A percentile compares a stretch with the other conserved stretches of the same genome.
phyloP scores from a whole-genome alignment of 2,329 filamentous ascomycete genomes.

The Trichophaea hybrida region DNA sequence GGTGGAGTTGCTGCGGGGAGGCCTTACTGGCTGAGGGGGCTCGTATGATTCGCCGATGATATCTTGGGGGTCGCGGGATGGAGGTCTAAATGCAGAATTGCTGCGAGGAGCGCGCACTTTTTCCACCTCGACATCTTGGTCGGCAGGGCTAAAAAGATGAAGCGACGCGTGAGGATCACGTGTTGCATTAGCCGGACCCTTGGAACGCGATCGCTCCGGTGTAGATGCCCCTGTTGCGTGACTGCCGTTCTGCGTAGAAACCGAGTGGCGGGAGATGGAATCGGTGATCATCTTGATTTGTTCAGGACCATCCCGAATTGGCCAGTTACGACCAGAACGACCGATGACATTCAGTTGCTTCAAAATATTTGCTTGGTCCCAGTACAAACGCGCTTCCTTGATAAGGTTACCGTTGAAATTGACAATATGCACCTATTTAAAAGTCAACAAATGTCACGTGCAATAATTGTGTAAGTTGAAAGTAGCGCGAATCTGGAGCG shows the following conservation, averaged over 20 bases:
- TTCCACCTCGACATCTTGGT: conserved; percentile 44
- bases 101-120: not conserved
- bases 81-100: conserved; percentile 29
- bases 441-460: conserved; percentile 5
- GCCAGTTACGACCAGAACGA: conserved; percentile 81
- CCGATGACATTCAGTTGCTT: conserved; percentile 93
- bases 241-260: not conserved
- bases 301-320: conserved; percentile 73
- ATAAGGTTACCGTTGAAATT: conserved; percentile 74
- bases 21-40: conserved; percentile 29
- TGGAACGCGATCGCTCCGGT: not conserved
- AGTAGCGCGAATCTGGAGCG: not conserved
- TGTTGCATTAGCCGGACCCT: conserved; percentile 31
- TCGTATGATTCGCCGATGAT: conserved; percentile 45
- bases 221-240: conserved; percentile 9
- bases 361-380: conserved; percentile 87
- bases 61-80: conserved; percentile 52
- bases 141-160: conserved; percentile 49
- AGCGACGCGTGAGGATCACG: conserved; percentile 57
- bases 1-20: conserved; percentile 10
- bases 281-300: conserved; percentile 62
- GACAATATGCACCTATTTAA: conserved; percentile 68
- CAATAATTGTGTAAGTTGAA: not conserved
- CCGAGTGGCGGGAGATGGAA: conserved; percentile 33
- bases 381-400: conserved; percentile 71